Percentiles rank a stretch among this genome's conserved stretches.
Evolutionary conservation across 2,329 filamentous ascomycete genomes (phyloP).

Genomic region (Trichoderma sp.): DNA sequence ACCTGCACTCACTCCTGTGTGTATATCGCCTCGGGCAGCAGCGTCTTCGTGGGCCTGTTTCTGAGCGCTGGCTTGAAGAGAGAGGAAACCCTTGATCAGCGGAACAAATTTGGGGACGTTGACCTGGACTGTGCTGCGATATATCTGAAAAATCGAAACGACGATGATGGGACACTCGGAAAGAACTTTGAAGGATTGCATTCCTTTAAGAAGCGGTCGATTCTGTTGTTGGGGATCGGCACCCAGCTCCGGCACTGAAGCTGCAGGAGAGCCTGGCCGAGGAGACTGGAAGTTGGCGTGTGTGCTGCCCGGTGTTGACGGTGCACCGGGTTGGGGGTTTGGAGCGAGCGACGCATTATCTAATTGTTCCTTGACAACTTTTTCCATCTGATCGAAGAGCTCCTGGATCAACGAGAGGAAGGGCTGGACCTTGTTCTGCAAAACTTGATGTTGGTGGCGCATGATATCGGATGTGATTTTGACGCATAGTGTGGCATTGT

Average conservation of each 20-base stretch:
- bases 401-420: slow-evolving; percentile 93
- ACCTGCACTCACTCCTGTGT: slow-evolving; percentile 88
- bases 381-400: slow-evolving; percentile 92
- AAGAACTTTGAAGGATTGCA: slow-evolving; percentile 98
- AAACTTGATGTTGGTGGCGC: slow-evolving; percentile 83
- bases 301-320: slow-evolving; percentile 66
- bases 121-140: slow-evolving; percentile 73
- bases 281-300: slow-evolving; percentile 81
- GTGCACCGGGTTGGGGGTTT: slow-evolving; percentile 56
- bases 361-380: slow-evolving; percentile 92
- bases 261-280: slow-evolving; percentile 84
- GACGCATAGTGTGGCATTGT: slow-evolving; percentile 97
- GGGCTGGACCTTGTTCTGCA: slow-evolving; percentile 76
- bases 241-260: slow-evolving; percentile 77
- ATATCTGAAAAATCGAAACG: slow-evolving; percentile 95
- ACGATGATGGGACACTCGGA: slow-evolving; percentile 99
- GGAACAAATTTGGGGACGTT: slow-evolving; percentile 94
- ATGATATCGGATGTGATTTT: slow-evolving; percentile 98
- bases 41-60: slow-evolving; percentile 89
- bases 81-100: slow-evolving; percentile 85
- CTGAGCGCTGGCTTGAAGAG: slow-evolving; percentile 89
- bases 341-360: slow-evolving; percentile 68
- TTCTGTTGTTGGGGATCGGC: slow-evolving; percentile 79
- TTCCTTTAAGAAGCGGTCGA: slow-evolving; percentile 82
- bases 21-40: slow-evolving; percentile 74